A percentile compares a stretch with the other conserved stretches of the same genome.
phyloP scores from a whole-genome alignment of 2,329 filamentous ascomycete species.

The Eurotiales sp. region DNA sequence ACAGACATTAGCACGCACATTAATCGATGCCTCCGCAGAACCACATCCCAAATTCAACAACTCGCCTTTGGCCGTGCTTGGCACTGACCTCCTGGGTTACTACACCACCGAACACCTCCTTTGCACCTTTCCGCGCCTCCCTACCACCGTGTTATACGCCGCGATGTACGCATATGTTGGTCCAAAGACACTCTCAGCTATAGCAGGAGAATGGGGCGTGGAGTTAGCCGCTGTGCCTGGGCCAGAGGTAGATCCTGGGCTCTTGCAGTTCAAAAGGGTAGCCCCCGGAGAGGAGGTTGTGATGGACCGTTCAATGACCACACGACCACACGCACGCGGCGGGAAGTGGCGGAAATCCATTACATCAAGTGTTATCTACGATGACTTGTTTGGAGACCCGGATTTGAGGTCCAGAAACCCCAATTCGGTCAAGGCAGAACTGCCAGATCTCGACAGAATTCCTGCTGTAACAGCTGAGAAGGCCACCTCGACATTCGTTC shows the following conservation, averaged over 20 bases:
- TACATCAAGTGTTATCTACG: constrained; percentile 73
- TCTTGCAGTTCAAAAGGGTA: constrained; percentile 70
- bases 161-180: constrained; percentile 83
- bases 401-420: constrained; percentile 28
- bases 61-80: constrained; percentile 72
- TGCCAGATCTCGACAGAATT: constrained; percentile 16
- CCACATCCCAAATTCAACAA: constrained; percentile 82
- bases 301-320: constrained; percentile 37
- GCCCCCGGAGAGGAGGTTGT: constrained; percentile 41
- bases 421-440: constrained; percentile 18
- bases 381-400: constrained; percentile 80
- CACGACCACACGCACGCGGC: constrained; percentile 37
- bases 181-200: constrained; percentile 64
- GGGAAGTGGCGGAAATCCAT: constrained; percentile 67
- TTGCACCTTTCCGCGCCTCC: constrained; percentile 84
- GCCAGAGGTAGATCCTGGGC: constrained; percentile 83
- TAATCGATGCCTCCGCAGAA: constrained; percentile 84
- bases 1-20: constrained; percentile 77
- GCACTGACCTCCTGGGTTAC: constrained; percentile 78
- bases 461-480: constrained; percentile 48
- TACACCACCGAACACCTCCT: constrained; percentile 85
- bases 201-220: constrained; percentile 86
- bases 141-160: constrained; percentile 80
- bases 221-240: constrained; percentile 83
- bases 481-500: constrained; percentile 73